Evolutionary conservation across 2,329 filamentous ascomycete genomes (phyloP).

Genomic region (Monilinia laxa): DNA sequence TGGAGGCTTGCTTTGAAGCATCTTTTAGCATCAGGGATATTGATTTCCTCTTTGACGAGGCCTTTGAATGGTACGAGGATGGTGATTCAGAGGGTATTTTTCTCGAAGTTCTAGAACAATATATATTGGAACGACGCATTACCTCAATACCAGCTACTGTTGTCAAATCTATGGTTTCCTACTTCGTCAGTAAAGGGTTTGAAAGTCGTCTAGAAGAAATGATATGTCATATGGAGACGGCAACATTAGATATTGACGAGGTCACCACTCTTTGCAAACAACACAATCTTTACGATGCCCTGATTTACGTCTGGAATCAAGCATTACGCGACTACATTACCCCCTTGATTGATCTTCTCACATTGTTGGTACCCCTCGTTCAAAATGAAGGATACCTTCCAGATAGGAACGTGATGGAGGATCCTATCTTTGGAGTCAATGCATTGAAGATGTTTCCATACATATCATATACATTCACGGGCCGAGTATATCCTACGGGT

Average conservation of each 20-base stretch:
- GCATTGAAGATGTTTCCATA: slow-evolving; percentile 94
- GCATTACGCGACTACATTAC: slow-evolving; percentile 87
- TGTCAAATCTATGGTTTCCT: slow-evolving; percentile 79
- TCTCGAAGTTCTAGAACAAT: slow-evolving; percentile 82
- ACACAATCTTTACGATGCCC: slow-evolving; percentile 87
- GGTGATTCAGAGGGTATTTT: slow-evolving; percentile 72
- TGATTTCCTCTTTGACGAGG: slow-evolving; percentile 86
- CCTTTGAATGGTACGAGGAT: slow-evolving; percentile 88
- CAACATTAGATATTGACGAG: slow-evolving; percentile 91
- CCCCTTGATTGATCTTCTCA: slow-evolving; percentile 78
- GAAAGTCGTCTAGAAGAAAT: slow-evolving; percentile 85
- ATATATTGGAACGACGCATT: slow-evolving; percentile 77
- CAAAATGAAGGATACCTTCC: slow-evolving; percentile 53
- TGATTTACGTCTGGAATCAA: slow-evolving; percentile 96
- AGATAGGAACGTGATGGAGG: slow-evolving; percentile 55
- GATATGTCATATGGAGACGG: slow-evolving; percentile 87
- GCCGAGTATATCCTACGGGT: slow-evolving; percentile 87
- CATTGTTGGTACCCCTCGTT: slow-evolving; percentile 62
- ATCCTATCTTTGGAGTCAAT: slow-evolving; percentile 64
- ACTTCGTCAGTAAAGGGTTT: slow-evolving; percentile 75
- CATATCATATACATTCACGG: slow-evolving; percentile 85
- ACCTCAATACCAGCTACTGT: slow-evolving; percentile 75
- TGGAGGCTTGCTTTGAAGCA: slow-evolving; percentile 78
- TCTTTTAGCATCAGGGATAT: slow-evolving; percentile 74
- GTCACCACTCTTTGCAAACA: slow-evolving; percentile 88